Evolutionary conservation across 768 basidiomycete species (phyloP).

Genomic region (Panaeolus cyanescens): DNA sequence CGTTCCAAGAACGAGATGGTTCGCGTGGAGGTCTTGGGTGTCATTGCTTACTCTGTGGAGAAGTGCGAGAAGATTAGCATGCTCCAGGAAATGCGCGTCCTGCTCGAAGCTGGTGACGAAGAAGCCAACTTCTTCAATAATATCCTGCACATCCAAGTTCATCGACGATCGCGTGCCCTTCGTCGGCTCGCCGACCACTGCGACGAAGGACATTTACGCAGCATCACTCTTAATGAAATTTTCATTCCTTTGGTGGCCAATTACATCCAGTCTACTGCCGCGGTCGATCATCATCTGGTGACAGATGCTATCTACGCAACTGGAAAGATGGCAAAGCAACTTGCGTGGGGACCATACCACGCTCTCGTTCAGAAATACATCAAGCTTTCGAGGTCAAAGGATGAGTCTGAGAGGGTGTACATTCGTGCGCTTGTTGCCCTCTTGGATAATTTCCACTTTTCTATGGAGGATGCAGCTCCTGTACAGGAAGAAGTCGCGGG

Average conservation of each 20-base stretch:
- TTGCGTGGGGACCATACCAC: slow-evolving; percentile 87
- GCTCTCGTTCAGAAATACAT: slow-evolving; percentile 80
- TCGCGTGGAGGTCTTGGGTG: slow-evolving; percentile 79
- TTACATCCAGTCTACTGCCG: slow-evolving; percentile 63
- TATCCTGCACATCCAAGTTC: slow-evolving; percentile 89
- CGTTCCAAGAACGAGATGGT: slow-evolving; percentile 83
- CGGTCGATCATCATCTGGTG: slow-evolving; percentile 82
- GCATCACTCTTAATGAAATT: slow-evolving; percentile 73
- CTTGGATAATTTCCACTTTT: slow-evolving; percentile 90
- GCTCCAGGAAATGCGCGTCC: slow-evolving; percentile 77
- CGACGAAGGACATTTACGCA: slow-evolving; percentile 63
- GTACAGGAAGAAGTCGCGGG: slow-evolving; percentile 29
- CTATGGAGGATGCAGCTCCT: slow-evolving; percentile 63
- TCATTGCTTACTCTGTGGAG: slow-evolving; percentile 74
- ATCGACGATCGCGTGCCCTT: slow-evolving; percentile 85
- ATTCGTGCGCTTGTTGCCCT: slow-evolving; percentile 84
- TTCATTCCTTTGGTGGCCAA: slow-evolving; percentile 88
- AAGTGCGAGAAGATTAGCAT: slow-evolving; percentile 58
- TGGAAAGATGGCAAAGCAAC: slow-evolving; percentile 73
- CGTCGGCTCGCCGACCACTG: slow-evolving; percentile 81
- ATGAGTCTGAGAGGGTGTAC: slow-evolving; percentile 74
- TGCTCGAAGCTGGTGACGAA: slow-evolving; percentile 86
- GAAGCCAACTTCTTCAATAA: slow-evolving; percentile 99
- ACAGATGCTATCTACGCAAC: slow-evolving; percentile 86
- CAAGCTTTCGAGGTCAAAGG: slow-evolving; percentile 65